Evolutionary conservation across 2,329 filamentous ascomycete genomes (phyloP).

Genomic region (Cadophora luteo-olivacea): DNA sequence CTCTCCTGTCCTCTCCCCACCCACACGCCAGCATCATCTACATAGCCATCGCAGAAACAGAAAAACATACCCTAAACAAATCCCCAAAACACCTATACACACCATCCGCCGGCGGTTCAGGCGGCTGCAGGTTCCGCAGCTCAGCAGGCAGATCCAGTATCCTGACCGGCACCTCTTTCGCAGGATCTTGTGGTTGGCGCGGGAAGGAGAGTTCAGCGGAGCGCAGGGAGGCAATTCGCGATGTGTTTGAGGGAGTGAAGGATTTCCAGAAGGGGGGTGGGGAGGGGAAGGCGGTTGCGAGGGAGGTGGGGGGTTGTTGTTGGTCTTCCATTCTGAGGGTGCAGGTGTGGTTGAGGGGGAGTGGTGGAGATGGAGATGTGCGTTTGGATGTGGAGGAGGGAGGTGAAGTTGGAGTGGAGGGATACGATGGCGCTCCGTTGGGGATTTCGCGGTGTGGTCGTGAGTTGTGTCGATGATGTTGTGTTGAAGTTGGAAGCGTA

Average conservation of each 20-base stretch:
- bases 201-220: slow-evolving; percentile 35
- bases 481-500: neutral
- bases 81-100: slow-evolving; percentile 79
- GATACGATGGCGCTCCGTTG: neutral
- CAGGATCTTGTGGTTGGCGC: slow-evolving; percentile 20
- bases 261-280: slow-evolving; percentile 90
- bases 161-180: slow-evolving; percentile 41
- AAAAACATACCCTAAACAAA: slow-evolving; percentile 58
- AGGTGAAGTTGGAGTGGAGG: neutral
- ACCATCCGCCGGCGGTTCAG: slow-evolving; percentile 73
- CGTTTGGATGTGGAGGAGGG: neutral
- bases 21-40: too few relatives aligned
- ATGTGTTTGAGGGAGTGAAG: slow-evolving; percentile 79
- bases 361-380: too few relatives aligned
- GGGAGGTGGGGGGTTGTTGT: slow-evolving; percentile 51
- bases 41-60: neutral
- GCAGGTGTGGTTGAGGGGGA: neutral
- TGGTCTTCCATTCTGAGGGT: slow-evolving; percentile 63
- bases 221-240: slow-evolving; percentile 60
- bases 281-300: slow-evolving; percentile 77
- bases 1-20: too few relatives aligned
- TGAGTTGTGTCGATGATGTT: neutral
- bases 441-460: neutral
- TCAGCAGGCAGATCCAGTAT: slow-evolving; percentile 54
- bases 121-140: slow-evolving; percentile 80